Evolutionary conservation across 192 early-diverging fungal species (phyloP).

Genomic region (Coemansia sp.): DNA sequence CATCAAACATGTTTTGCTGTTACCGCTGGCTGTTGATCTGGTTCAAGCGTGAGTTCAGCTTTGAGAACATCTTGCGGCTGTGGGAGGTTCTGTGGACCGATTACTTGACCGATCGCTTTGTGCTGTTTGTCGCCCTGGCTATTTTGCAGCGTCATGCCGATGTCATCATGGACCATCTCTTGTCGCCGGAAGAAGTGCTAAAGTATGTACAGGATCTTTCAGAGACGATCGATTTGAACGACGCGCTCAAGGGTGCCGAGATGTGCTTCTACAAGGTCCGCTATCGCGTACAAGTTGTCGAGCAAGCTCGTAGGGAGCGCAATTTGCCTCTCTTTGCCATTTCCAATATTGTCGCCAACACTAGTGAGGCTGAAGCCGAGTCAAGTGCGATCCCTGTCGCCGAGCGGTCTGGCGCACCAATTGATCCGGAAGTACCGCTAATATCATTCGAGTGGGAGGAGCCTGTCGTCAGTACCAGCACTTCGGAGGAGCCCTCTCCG

Average conservation of each 20-base stretch:
- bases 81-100: conserved; percentile 91
- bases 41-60: conserved; percentile 97
- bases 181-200: conserved; percentile 88
- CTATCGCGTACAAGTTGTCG: conserved; percentile 37
- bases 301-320: conserved; percentile 25
- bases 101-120: conserved; percentile 74
- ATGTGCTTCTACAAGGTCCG: conserved; percentile 64
- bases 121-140: conserved; percentile 94
- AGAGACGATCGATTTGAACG: conserved; percentile 71
- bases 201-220: conserved; percentile 92
- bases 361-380: not conserved
- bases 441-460: conserved; percentile 51
- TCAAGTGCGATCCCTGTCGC: conserved; percentile 7
- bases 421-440: conserved; percentile 39
- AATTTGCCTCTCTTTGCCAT: conserved; percentile 22
- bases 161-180: conserved; percentile 75
- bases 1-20: conserved; percentile 93
- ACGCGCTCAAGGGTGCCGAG: conserved; percentile 77
- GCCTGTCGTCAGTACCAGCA: conserved; percentile 14
- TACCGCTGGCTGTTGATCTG: conserved; percentile 97
- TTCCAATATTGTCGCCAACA: not conserved
- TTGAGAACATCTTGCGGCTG: conserved; percentile 74
- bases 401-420: not conserved
- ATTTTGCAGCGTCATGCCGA: conserved; percentile 87
- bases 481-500: conserved; percentile 12